A percentile compares a stretch with the other conserved stretches of the same genome.
Conservation (phyloP, 2,329 filamentous ascomycete genomes). For the Colletotrichum melonis region DNA sequence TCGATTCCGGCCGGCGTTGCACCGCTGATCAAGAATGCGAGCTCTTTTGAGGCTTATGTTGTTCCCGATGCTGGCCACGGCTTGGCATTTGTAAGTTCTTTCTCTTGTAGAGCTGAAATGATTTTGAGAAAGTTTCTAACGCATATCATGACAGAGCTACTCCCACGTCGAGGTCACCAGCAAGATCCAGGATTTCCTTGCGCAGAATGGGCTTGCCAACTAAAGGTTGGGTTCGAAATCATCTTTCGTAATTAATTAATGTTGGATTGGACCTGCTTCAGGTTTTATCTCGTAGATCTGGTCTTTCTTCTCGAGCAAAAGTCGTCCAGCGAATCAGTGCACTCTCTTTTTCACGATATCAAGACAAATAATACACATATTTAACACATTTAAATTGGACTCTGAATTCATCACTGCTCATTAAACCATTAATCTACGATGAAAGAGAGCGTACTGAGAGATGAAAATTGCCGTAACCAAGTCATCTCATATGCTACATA, state of each 20-base stretch:
- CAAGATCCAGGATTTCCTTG: slow-evolving; percentile 52
- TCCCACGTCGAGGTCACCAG: slow-evolving; percentile 46
- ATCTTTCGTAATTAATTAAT: not conserved
- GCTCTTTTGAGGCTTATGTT: slow-evolving; percentile 63
- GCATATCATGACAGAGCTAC: slow-evolving; percentile 40
- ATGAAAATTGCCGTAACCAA: not conserved
- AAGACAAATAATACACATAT: not conserved
- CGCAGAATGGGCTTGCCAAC: slow-evolving; percentile 36
- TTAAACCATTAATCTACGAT: too few relatives aligned
- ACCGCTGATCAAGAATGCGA: slow-evolving; percentile 56
- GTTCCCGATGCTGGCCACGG: slow-evolving; percentile 64
- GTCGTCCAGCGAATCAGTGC: not conserved
- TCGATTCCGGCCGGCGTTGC: slow-evolving; percentile 57
- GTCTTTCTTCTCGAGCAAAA: not conserved
- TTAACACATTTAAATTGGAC: not conserved
- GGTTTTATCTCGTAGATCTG: too few relatives aligned
- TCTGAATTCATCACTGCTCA: too few relatives aligned
- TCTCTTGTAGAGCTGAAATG: not conserved
- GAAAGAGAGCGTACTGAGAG: too few relatives aligned
- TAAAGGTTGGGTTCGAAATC: not conserved
- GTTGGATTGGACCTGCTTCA: not conserved
- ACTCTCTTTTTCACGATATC: not conserved
- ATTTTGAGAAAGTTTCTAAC: not conserved
- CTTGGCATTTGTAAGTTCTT: slow-evolving; percentile 56
- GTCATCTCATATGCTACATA: too few relatives aligned